phyloP scores from a whole-genome alignment of 768 basidiomycete species.

The Tylopilus balloui region DNA sequence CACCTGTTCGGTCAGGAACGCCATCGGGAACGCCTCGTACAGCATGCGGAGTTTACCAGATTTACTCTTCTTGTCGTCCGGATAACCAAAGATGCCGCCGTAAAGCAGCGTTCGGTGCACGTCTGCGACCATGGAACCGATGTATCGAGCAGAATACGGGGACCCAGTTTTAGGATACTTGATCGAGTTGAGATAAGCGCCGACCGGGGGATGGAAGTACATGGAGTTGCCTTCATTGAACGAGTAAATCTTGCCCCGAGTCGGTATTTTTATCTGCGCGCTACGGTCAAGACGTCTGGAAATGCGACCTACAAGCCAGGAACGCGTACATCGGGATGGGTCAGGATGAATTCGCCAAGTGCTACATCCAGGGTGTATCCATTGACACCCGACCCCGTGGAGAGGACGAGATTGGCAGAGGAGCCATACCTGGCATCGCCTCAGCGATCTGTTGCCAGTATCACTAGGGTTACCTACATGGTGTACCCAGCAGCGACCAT shows the following conservation, averaged over 20 bases:
- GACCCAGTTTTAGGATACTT: slow-evolving; percentile 76
- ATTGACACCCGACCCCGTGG: slow-evolving; percentile 93
- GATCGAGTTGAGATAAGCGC: slow-evolving; percentile 82
- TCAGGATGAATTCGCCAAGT: slow-evolving; percentile 97
- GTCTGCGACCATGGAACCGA: slow-evolving; percentile 99
- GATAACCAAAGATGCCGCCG: slow-evolving; percentile 98
- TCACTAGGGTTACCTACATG: slow-evolving; percentile 54
- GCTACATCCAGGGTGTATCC: slow-evolving; percentile 96
- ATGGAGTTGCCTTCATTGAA: slow-evolving; percentile 98
- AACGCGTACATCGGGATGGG: slow-evolving; percentile 80
- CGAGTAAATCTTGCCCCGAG: slow-evolving; percentile 97
- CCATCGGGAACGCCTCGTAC: slow-evolving; percentile 99
- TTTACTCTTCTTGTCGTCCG: slow-evolving; percentile 97
- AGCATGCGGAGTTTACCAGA: slow-evolving; percentile 89
- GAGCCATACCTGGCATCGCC: slow-evolving; percentile 68
- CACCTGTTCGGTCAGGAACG: slow-evolving; percentile 90
- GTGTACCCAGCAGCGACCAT: slow-evolving; percentile 99
- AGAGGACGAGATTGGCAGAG: slow-evolving; percentile 92
- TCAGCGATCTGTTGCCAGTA: slow-evolving; percentile 9
- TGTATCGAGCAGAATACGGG: slow-evolving; percentile 90
- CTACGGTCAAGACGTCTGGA: slow-evolving; percentile 1
- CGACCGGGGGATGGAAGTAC: slow-evolving; percentile 85
- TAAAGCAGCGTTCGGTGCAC: slow-evolving; percentile 95
- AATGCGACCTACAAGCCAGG: slow-evolving; percentile 1
- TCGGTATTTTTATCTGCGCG: slow-evolving; percentile 80